Base-by-base conservation (phyloP, 306 rosid species). In the Cercis canadensis region DNA sequence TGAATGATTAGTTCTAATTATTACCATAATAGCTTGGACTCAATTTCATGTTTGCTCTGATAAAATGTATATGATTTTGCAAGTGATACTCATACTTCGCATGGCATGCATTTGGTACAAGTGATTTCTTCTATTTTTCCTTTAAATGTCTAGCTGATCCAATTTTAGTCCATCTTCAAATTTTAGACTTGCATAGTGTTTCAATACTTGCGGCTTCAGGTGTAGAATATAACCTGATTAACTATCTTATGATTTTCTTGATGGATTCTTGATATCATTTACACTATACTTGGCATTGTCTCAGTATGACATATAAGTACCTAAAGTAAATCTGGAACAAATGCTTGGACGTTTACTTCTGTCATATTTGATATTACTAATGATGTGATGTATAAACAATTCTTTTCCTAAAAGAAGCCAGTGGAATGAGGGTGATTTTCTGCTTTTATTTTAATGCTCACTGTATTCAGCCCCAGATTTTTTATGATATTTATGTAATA, bases 271-370 rank as follows among this genome's bases (percentile, higher is more conserved):
- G 33, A 11, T 18, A 14, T 14, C 44, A 24, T 51, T 37, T 21
- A 72, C 16, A 15, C 6, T 62, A 17, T 14, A 57, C 40, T 21
- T 51, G 39, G 33, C 24, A 69, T 61, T 62, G 17, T 4, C 56
- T 24, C 9, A 5, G 51, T n/a, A n/a, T n/a, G n/a, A n/a, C n/a
- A n/a, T n/a, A n/a, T n/a, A n/a, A n/a, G n/a, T n/a, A n/a, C n/a
- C n/a, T n/a, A n/a, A n/a, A n/a, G n/a, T 17, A 65, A 54, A 44
- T 74, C n/a, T 54, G 44, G 78, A 73, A 40, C 6, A 34, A 13
- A 32, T 45, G 8, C 24, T 74, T 33, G 12, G 15, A 8, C 9
- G 37, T 66, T 46, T 34, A n/a, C 33, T 37, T 49, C 47, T 67
- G 36, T 43, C 49, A 18, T 39, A 36, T 17, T 57, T 24, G 7